A percentile compares a stretch with the other conserved stretches of the same genome.
phyloP scores from a whole-genome alignment of 108 stramenopile genomes.

The Nitzschia palea region DNA sequence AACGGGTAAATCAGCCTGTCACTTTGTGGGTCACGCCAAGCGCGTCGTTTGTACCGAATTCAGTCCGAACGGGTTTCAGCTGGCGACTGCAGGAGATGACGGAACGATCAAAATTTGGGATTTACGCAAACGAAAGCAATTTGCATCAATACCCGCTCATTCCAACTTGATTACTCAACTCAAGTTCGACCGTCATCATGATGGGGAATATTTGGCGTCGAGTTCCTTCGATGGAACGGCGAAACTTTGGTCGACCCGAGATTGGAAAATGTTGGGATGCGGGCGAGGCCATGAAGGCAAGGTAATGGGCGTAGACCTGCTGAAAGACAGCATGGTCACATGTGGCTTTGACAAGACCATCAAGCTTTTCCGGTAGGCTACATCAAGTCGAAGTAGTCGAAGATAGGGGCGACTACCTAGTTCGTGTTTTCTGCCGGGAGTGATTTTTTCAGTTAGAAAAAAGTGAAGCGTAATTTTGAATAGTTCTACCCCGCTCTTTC shows the following conservation, averaged over 20 bases:
- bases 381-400: background rate
- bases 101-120: slow-evolving; percentile 96
- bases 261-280: slow-evolving; percentile 81
- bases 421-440: background rate
- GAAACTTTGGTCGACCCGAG: slow-evolving; percentile 88
- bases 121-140: slow-evolving; percentile 73
- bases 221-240: slow-evolving; percentile 93
- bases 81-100: slow-evolving; percentile 95
- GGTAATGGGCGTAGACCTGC: slow-evolving; percentile 85
- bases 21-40: slow-evolving; percentile 86
- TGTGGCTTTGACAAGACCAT: slow-evolving; percentile 91
- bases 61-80: slow-evolving; percentile 90
- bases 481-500: background rate
- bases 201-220: slow-evolving; percentile 87
- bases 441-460: background rate
- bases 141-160: slow-evolving; percentile 93
- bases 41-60: slow-evolving; percentile 84
- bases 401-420: background rate
- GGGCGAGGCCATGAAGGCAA: slow-evolving; percentile 96
- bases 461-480: background rate
- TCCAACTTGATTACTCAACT: slow-evolving; percentile 89
- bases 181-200: slow-evolving; percentile 55
- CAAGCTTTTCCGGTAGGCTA: slow-evolving; percentile 47
- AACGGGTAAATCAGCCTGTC: slow-evolving; percentile 84
- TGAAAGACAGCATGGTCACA: slow-evolving; percentile 61